phyloP scores from a whole-genome alignment of 805 yeast genomes.

The Nakazawaea laoshanensis region DNA sequence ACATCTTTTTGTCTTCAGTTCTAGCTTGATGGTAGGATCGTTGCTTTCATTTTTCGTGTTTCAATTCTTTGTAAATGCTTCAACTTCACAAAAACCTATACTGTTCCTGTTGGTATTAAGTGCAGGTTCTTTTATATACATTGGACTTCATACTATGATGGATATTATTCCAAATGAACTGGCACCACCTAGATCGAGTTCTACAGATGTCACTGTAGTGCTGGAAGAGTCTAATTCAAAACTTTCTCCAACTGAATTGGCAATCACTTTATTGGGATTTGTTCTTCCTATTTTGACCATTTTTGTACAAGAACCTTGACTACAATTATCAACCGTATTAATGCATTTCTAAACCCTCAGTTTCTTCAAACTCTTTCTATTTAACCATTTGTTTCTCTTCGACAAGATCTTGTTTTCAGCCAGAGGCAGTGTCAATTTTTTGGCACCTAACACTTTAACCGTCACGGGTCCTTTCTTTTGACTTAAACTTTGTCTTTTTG shows the following conservation, averaged over 20 bases:
- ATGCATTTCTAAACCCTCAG: neutral
- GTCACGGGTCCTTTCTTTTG: conserved; percentile 32
- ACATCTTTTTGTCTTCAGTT: conserved; percentile 46
- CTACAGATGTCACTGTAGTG: conserved; percentile 1
- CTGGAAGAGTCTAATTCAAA: neutral
- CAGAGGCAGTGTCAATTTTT: conserved; percentile 15
- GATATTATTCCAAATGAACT: conserved; percentile 16
- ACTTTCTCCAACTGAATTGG: conserved; percentile 3
- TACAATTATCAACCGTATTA: no score
- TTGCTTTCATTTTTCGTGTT: conserved; percentile 32
- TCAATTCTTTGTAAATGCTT: conserved; percentile 15
- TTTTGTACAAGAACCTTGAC: conserved; percentile 2
- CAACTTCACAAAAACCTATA: conserved; percentile 24
- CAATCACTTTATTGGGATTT: conserved; percentile 5
- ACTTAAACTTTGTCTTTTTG: conserved; percentile 19
- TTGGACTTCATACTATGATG: conserved; percentile 56
- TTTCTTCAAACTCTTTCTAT: conserved; percentile 11
- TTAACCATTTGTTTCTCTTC: conserved; percentile 13
- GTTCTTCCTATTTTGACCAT: conserved; percentile 2
- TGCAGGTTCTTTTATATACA: conserved; percentile 68
- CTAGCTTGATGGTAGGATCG: conserved; percentile 57
- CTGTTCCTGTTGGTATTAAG: conserved; percentile 54
- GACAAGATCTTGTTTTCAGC: conserved; percentile 13
- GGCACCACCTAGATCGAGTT: neutral
- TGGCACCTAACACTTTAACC: conserved; percentile 23